These are phyloP conservation scores for Pseudevernia furfuracea DNA, from an alignment of 495 filamentous ascomycete species.

Conservation along the genomic window DNA sequence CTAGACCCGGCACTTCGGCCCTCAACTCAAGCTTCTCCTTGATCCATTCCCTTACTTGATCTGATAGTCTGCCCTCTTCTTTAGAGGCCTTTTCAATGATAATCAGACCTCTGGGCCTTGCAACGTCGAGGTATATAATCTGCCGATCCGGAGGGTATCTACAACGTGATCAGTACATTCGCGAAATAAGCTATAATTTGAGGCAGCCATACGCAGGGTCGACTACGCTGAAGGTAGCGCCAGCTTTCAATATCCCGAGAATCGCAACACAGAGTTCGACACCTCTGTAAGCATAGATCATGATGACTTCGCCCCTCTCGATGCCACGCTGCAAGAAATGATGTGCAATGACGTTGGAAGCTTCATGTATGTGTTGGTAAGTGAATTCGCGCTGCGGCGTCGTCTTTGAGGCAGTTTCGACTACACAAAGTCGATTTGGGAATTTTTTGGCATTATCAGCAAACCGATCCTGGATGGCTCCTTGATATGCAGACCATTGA, in stretches of 20 bases:
- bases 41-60: constrained; percentile 66
- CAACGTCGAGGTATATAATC: constrained; percentile 84
- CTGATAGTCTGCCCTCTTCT: constrained; percentile 50
- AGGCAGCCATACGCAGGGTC: constrained; percentile 32
- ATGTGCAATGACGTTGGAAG: constrained; percentile 72
- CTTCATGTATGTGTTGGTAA: constrained; percentile 82
- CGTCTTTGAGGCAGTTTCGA: constrained; percentile 64
- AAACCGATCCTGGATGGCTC: constrained; percentile 77
- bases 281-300: constrained; percentile 80
- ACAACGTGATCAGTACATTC: not conserved
- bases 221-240: constrained; percentile 16
- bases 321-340: constrained; percentile 67
- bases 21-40: constrained; percentile 63
- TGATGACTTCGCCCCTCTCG: constrained; percentile 78
- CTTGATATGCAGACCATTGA: constrained; percentile 74
- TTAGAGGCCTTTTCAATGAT: constrained; percentile 71
- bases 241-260: constrained; percentile 48
- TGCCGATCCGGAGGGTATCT: constrained; percentile 66
- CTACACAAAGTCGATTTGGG: constrained; percentile 71
- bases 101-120: constrained; percentile 70
- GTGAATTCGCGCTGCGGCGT: constrained; percentile 63
- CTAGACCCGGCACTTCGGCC: constrained; percentile 69
- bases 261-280: constrained; percentile 64
- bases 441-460: constrained; percentile 60
- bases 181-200: too few relatives aligned